Conservation (phyloP, 2,329 filamentous ascomycete species). For the Cladophialophora carrionii region DNA sequence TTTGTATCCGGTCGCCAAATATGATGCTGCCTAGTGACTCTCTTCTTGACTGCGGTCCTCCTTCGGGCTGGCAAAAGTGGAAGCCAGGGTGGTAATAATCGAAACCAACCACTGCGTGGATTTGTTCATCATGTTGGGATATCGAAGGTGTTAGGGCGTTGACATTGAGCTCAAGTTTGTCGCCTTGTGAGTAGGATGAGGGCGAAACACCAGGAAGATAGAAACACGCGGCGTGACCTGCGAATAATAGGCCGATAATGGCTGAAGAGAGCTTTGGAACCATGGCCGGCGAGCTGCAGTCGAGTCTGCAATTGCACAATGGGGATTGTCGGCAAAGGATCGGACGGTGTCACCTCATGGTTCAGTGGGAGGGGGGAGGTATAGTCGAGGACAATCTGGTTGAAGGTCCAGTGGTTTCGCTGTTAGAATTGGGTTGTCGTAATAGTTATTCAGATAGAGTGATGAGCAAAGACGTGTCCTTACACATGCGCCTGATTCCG, state of each 20-base stretch:
- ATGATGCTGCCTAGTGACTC: slow-evolving; percentile 95
- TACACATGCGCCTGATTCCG: neutral
- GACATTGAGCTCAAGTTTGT: slow-evolving; percentile 83
- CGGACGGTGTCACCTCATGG: slow-evolving; percentile 12
- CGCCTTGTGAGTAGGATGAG: slow-evolving; percentile 81
- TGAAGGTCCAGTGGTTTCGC: neutral
- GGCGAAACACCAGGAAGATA: slow-evolving; percentile 96
- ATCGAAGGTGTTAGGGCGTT: slow-evolving; percentile 89
- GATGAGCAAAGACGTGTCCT: neutral
- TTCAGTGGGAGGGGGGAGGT: neutral
- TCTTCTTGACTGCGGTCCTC: slow-evolving; percentile 75
- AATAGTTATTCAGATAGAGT: neutral
- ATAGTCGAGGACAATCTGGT: neutral
- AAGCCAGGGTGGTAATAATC: slow-evolving; percentile 93
- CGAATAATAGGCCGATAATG: slow-evolving; percentile 20
- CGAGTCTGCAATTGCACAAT: neutral
- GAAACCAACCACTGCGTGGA: slow-evolving; percentile 92
- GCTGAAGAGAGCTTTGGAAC: slow-evolving; percentile 15
- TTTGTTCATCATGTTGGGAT: slow-evolving; percentile 72
- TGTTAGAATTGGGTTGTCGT: neutral
- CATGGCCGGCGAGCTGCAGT: slow-evolving; percentile 19
- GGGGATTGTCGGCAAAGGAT: slow-evolving; percentile 3
- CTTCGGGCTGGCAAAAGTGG: slow-evolving; percentile 81
- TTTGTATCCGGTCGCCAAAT: slow-evolving; percentile 95
- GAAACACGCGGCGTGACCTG: slow-evolving; percentile 61